Evolutionary conservation across 345 rosid species (phyloP).

Genomic region (Lepidium didymum): DNA sequence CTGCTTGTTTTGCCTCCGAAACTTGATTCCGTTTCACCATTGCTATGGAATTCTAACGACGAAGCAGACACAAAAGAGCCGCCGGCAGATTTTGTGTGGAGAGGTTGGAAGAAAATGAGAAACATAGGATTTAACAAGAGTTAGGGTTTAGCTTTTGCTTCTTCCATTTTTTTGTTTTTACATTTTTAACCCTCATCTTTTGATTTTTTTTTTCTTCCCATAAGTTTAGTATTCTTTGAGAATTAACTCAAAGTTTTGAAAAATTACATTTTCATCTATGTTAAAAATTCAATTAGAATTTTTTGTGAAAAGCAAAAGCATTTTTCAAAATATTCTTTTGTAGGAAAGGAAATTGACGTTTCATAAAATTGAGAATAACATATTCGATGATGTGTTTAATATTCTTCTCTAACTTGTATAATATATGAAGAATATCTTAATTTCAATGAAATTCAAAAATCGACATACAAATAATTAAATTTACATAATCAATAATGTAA

Average conservation of each 20-base stretch:
- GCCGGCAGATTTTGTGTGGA: slow-evolving; percentile 3
- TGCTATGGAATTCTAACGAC: neutral
- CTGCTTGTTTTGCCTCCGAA: neutral
- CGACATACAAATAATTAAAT: neutral
- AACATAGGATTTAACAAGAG: neutral
- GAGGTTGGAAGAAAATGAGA: neutral
- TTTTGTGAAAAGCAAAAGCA: neutral
- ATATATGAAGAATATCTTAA: neutral
- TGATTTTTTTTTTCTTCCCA: neutral
- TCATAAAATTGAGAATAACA: neutral
- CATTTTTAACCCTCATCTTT: slow-evolving; percentile 14
- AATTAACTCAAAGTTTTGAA: neutral
- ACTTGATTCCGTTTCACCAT: slow-evolving; percentile 25
- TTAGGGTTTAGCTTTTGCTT: slow-evolving; percentile 17
- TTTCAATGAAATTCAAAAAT: neutral
- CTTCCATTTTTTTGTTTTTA: neutral
- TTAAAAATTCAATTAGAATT: neutral
- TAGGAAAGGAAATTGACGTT: neutral
- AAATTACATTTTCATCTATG: neutral
- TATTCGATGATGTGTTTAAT: neutral
- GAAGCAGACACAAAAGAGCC: neutral
- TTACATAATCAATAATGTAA: too few relatives aligned
- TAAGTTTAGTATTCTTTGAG: neutral
- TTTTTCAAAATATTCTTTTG: neutral
- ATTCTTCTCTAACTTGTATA: neutral